These are phyloP conservation scores for Perkinsela sp. DNA, from an alignment of 208 protist species.

Conservation along the genomic window DNA sequence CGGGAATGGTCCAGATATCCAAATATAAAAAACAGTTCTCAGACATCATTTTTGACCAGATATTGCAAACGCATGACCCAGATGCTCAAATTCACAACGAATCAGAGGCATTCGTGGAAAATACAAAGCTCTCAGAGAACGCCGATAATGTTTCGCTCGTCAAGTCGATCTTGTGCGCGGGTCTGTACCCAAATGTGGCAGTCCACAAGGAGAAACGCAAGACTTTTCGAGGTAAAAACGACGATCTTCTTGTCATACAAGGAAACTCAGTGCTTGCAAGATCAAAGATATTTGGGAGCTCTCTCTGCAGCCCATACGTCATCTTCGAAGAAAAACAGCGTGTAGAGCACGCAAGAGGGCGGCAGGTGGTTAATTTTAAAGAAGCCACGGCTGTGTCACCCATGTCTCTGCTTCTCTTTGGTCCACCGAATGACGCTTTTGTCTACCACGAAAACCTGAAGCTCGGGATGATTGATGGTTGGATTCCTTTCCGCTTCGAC, in stretches of 20 bases:
- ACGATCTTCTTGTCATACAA: background rate
- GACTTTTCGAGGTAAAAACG: background rate
- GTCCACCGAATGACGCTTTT: background rate
- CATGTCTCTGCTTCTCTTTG: background rate
- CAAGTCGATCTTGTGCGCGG: constrained; percentile 42
- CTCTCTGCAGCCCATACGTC: background rate
- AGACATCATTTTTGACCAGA: constrained; percentile 16
- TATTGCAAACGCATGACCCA: background rate
- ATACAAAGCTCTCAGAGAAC: constrained; percentile 19
- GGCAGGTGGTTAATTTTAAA: background rate
- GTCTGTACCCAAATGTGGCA: constrained; percentile 49
- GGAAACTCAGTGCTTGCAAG: background rate
- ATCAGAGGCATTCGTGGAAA: constrained; percentile 17
- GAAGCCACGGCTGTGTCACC: background rate
- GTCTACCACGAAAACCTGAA: background rate
- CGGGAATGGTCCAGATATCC: constrained; percentile 12
- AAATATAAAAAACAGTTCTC: constrained; percentile 50
- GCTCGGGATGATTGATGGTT: background rate
- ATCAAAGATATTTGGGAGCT: background rate
- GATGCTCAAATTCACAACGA: background rate
- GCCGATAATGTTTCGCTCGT: constrained; percentile 26
- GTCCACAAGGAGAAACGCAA: constrained; percentile 6
- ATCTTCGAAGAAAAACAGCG: constrained; percentile 1
- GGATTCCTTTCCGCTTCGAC: background rate
- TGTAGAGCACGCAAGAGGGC: background rate